phyloP scores from a whole-genome alignment of 2,329 filamentous ascomycete genomes.

The Clonostachys chloroleuca region DNA sequence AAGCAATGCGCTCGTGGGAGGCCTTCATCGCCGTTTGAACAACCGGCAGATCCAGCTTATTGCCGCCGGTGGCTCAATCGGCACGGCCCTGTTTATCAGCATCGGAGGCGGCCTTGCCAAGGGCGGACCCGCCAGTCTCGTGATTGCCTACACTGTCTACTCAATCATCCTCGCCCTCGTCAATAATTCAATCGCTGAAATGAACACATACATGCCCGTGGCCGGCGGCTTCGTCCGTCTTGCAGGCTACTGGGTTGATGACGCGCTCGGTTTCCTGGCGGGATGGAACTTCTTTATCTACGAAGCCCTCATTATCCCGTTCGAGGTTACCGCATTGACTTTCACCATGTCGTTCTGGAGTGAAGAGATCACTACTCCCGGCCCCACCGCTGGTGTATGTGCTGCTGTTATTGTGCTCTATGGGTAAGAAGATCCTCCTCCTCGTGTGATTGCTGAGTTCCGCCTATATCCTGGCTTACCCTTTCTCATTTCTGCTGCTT shows the following conservation, averaged over 20 bases:
- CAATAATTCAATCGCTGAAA: conserved; percentile 58
- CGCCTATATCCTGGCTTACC: neutral
- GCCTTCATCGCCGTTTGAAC: conserved; percentile 30
- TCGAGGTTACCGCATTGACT: conserved; percentile 40
- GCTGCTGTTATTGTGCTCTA: conserved; percentile 35
- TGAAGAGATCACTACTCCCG: conserved; percentile 10
- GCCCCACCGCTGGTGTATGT: conserved; percentile 35
- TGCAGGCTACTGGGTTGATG: conserved; percentile 54
- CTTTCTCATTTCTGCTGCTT: neutral
- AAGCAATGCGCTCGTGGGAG: neutral
- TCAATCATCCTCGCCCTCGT: conserved; percentile 45
- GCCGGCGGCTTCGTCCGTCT: conserved; percentile 54
- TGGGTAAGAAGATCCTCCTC: conserved; percentile 5
- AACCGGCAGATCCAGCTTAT: conserved; percentile 48
- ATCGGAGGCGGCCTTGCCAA: conserved; percentile 42
- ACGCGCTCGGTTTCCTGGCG: conserved; percentile 48
- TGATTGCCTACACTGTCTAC: conserved; percentile 51
- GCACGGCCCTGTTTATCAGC: conserved; percentile 48
- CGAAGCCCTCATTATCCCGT: conserved; percentile 43
- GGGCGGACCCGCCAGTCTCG: conserved; percentile 33
- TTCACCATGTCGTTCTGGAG: conserved; percentile 31
- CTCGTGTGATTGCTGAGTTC: neutral
- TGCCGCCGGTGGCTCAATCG: conserved; percentile 47
- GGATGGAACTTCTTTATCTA: conserved; percentile 49
- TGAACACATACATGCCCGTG: conserved; percentile 54